Conservation (phyloP, 306 rosid genomes). For the Psophocarpus tetragonolobus region DNA sequence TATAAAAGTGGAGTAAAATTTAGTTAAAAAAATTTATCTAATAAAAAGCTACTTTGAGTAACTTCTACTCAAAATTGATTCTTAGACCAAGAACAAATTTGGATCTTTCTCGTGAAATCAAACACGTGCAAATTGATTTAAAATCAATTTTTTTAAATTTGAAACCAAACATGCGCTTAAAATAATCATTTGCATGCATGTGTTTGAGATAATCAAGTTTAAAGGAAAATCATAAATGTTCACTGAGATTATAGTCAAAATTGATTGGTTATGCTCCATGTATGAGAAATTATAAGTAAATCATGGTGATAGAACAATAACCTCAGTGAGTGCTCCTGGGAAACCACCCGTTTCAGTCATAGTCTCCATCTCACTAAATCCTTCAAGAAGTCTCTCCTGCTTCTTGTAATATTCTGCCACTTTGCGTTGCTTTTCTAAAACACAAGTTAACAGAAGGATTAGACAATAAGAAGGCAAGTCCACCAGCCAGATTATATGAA, state of each 20-base stretch:
- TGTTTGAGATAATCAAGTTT: not conserved
- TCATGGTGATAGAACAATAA: conserved; percentile 34
- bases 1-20: too few species aligned
- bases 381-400: conserved; percentile 78
- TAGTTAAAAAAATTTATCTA: too few species aligned
- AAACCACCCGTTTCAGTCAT: conserved; percentile 58
- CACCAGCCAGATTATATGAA: not conserved
- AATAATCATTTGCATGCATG: not conserved
- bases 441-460: not conserved
- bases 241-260: not conserved
- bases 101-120: too few species aligned
- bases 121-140: too few species aligned
- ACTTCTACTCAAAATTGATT: too few species aligned
- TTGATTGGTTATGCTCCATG: not conserved
- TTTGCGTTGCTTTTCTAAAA: conserved; percentile 55
- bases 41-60: too few species aligned
- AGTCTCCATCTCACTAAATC: conserved; percentile 75
- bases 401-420: conserved; percentile 73
- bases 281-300: not conserved
- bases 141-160: too few species aligned
- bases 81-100: too few species aligned
- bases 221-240: not conserved
- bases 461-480: not conserved
- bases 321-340: conserved; percentile 76
- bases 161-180: too few species aligned